Conservation (phyloP, 1,284 basidiomycete genomes). For the Taiwanofungus camphoratus region DNA sequence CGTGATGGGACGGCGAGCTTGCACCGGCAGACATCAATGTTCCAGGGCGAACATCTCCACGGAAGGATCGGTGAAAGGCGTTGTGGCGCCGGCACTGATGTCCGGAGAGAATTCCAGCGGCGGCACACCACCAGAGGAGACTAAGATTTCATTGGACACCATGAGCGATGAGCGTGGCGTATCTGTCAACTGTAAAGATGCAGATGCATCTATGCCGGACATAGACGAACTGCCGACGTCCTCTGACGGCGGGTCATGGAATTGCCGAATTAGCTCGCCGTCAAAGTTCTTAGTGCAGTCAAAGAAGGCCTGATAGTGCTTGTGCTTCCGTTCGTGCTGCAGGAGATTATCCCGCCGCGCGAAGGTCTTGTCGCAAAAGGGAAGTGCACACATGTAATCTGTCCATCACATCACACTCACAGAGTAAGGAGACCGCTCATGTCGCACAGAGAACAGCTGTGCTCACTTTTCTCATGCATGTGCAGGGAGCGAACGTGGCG, state of each 20-base stretch:
- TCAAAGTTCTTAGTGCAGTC: constrained; percentile 15
- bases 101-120: no score
- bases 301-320: constrained; percentile 16
- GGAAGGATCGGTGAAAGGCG: no score
- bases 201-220: no score
- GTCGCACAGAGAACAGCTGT: background rate
- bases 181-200: no score
- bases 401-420: background rate
- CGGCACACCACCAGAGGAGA: no score
- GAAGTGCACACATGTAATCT: constrained; percentile 13
- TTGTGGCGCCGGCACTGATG: no score
- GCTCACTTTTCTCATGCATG: constrained; percentile 72
- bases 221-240: background rate
- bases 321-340: constrained; percentile 14
- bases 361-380: constrained; percentile 14
- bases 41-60: no score
- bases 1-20: no score
- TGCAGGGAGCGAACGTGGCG: constrained; percentile 74
- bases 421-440: background rate
- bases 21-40: no score
- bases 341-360: constrained; percentile 15
- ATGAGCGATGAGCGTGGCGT: no score
- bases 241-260: background rate
- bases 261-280: constrained; percentile 6
- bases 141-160: no score